These are phyloP conservation scores for Graphiopsis chlorocephala DNA, from an alignment of 2,329 filamentous ascomycete species.

Conservation along the genomic window DNA sequence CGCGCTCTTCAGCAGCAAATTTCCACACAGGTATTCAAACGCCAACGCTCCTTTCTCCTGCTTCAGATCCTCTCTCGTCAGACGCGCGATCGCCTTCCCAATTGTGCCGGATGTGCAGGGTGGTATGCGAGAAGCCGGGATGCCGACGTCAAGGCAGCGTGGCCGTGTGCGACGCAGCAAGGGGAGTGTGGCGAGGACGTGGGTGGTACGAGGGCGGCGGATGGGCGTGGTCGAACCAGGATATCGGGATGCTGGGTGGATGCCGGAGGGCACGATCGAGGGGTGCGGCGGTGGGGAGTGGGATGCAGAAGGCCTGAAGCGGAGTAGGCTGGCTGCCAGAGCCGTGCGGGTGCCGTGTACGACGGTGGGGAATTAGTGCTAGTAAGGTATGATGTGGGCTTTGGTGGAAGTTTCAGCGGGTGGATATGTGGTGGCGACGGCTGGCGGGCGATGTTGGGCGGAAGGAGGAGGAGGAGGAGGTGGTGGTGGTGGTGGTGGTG, in stretches of 20 bases:
- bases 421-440: background rate
- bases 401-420: background rate
- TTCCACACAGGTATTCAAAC: slow-evolving; percentile 3
- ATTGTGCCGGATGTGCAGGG: slow-evolving; percentile 6
- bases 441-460: background rate
- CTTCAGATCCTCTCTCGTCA: slow-evolving; percentile 5
- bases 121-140: slow-evolving; percentile 6
- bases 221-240: slow-evolving; percentile 2
- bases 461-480: background rate
- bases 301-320: slow-evolving; percentile 13
- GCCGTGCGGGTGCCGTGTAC: slow-evolving; percentile 6
- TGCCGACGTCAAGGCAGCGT: slow-evolving; percentile 12
- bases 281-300: slow-evolving; percentile 2
- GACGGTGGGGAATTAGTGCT: background rate
- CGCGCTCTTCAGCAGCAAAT: background rate
- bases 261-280: background rate
- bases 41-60: slow-evolving; percentile 8
- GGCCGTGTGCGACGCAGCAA: slow-evolving; percentile 6
- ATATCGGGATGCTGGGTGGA: slow-evolving; percentile 5
- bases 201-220: background rate
- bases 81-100: slow-evolving; percentile 11
- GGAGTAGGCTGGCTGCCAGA: slow-evolving; percentile 10
- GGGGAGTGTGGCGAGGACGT: background rate
- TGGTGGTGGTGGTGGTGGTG: background rate
- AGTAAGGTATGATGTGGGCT: background rate